phyloP scores from a whole-genome alignment of 2,329 filamentous ascomycete genomes.

The Xylariaceae sp. region DNA sequence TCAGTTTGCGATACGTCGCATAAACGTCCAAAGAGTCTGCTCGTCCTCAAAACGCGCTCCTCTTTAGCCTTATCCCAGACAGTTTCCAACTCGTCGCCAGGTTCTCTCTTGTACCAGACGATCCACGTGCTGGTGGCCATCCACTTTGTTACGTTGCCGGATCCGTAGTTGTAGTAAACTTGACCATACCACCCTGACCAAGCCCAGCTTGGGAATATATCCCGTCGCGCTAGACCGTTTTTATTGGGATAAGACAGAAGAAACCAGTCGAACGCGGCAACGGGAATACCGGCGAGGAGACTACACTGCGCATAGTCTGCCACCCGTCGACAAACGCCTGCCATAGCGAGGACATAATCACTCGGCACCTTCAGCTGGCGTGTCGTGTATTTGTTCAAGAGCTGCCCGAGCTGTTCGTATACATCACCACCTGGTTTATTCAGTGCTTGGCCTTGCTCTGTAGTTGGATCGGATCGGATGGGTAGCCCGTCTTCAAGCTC shows the following conservation, averaged over 20 bases:
- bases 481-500: conserved; percentile 18
- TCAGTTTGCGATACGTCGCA: conserved; percentile 13
- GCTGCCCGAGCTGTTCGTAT: conserved; percentile 19
- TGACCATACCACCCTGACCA: conserved; percentile 21
- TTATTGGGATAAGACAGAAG: conserved; percentile 19
- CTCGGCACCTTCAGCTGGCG: conserved; percentile 15
- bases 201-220: conserved; percentile 20
- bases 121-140: conserved; percentile 18
- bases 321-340: conserved; percentile 19
- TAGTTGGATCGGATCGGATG: conserved; percentile 12
- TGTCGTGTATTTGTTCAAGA: conserved; percentile 21
- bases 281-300: conserved; percentile 20
- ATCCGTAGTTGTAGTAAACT: conserved; percentile 17
- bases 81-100: conserved; percentile 5
- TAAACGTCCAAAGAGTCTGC: conserved; percentile 14
- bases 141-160: conserved; percentile 19
- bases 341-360: conserved; percentile 20
- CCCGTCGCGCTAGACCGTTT: conserved; percentile 14
- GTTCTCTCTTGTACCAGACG: conserved; percentile 17
- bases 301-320: conserved; percentile 17
- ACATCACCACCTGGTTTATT: conserved; percentile 19
- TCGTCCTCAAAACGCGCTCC: conserved; percentile 3
- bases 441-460: conserved; percentile 14
- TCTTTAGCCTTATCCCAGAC: conserved; percentile 7
- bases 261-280: conserved; percentile 20